phyloP scores from a whole-genome alignment of 306 rosid species.

The Dryas drummondii region DNA sequence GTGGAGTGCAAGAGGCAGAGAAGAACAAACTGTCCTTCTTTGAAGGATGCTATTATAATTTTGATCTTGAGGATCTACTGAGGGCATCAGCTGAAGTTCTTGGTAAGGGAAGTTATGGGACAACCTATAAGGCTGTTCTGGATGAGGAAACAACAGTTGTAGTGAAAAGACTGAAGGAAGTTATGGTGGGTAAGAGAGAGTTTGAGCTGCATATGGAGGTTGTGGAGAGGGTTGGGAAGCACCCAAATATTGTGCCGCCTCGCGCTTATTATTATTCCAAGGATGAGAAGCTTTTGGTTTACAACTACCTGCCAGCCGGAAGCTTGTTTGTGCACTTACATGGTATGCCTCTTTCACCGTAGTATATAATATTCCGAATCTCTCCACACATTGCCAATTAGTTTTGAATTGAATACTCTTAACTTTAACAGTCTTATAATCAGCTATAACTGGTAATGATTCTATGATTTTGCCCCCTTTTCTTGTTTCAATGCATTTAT shows the following conservation, averaged over 20 bases:
- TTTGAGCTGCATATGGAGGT: slow-evolving; percentile 81
- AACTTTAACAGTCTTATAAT: no score
- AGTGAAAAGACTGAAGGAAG: slow-evolving; percentile 73
- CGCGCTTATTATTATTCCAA: slow-evolving; percentile 81
- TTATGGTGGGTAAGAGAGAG: slow-evolving; percentile 65
- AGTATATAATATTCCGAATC: no score
- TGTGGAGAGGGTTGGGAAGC: slow-evolving; percentile 63
- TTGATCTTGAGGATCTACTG: slow-evolving; percentile 78
- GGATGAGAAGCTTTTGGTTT: slow-evolving; percentile 84
- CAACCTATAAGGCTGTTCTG: slow-evolving; percentile 84
- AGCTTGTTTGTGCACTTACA: slow-evolving; percentile 75
- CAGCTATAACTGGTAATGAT: neutral
- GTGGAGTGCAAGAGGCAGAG: slow-evolving; percentile 80
- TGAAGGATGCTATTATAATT: slow-evolving; percentile 55
- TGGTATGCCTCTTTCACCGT: slow-evolving; percentile 39
- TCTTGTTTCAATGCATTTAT: neutral
- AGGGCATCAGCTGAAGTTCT: slow-evolving; percentile 92
- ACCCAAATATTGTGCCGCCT: slow-evolving; percentile 63
- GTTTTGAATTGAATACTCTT: no score
- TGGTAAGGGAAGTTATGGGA: slow-evolving; percentile 80
- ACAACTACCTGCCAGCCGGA: slow-evolving; percentile 66
- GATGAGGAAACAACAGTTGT: slow-evolving; percentile 80
- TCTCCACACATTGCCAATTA: no score
- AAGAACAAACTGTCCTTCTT: slow-evolving; percentile 80
- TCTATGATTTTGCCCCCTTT: neutral